Evolutionary conservation across 106 monocot species (phyloP).

Genomic region (Apostasia ramifera): DNA sequence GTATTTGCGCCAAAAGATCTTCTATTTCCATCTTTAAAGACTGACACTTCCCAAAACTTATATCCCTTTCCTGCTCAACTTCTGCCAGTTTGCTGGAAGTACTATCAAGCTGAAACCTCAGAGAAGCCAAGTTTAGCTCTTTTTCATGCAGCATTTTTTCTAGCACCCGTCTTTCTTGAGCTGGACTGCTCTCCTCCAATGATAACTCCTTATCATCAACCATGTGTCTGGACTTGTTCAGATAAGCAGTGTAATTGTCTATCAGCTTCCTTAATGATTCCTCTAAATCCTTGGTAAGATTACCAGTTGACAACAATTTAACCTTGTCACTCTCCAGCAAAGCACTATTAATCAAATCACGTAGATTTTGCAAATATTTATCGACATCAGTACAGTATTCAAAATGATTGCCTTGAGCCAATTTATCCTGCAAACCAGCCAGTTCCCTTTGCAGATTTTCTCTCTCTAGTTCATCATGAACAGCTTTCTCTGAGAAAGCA

Average conservation of each 20-base stretch:
- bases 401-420: conserved; percentile 26
- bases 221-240: conserved; percentile 17
- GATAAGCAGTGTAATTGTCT: conserved; percentile 33
- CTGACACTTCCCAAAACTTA: conserved; percentile 32
- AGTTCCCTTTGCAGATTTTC: conserved; percentile 55
- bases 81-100: conserved; percentile 25
- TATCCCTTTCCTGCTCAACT: conserved; percentile 47
- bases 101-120: conserved; percentile 39
- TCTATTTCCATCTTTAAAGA: conserved; percentile 45
- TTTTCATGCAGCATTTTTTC: conserved; percentile 20
- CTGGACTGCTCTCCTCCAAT: conserved; percentile 12
- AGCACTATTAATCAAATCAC: conserved; percentile 35
- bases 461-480: conserved; percentile 52
- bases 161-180: conserved; percentile 17
- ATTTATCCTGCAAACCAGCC: conserved; percentile 38
- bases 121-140: conserved; percentile 25
- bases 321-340: conserved; percentile 26
- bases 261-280: conserved; percentile 41
- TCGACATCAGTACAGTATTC: conserved; percentile 27
- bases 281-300: conserved; percentile 33
- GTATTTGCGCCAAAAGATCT: conserved; percentile 26
- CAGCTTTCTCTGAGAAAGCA: conserved; percentile 52
- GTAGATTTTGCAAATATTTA: conserved; percentile 35
- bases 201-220: conserved; percentile 10
- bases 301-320: conserved; percentile 18